phyloP scores from a whole-genome alignment of 371 early-diverging fungal genomes.

The Syncephalastrum racemosum region DNA sequence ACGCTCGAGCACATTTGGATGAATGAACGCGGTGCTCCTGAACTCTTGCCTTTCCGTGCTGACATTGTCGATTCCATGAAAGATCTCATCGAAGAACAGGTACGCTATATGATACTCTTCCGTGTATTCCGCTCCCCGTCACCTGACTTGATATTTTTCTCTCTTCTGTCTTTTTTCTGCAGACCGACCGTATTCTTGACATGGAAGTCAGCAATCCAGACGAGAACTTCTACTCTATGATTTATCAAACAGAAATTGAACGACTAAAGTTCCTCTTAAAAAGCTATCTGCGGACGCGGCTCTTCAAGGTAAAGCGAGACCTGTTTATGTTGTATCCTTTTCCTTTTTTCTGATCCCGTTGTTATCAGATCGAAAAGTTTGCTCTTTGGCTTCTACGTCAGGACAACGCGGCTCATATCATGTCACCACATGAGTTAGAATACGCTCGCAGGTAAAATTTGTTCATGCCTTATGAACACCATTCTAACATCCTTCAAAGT shows the following conservation, averaged over 20 bases:
- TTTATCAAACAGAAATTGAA: conserved; percentile 83
- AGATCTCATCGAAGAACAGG: conserved; percentile 63
- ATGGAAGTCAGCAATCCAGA: conserved; percentile 17
- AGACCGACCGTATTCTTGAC: conserved; percentile 23
- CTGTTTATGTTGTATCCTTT: background rate
- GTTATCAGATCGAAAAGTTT: conserved; percentile 53
- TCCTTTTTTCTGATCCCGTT: background rate
- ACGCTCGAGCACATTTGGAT: conserved; percentile 49
- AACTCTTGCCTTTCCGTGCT: conserved; percentile 65
- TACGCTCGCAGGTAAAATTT: conserved; percentile 50
- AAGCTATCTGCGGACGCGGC: conserved; percentile 71
- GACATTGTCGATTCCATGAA: conserved; percentile 46
- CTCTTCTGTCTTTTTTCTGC: background rate
- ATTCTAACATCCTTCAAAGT: conserved; percentile 6
- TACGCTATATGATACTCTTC: conserved; percentile 7
- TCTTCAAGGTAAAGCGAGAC: conserved; percentile 53
- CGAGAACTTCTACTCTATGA: conserved; percentile 53
- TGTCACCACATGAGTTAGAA: conserved; percentile 48
- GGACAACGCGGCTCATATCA: conserved; percentile 23
- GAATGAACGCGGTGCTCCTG: conserved; percentile 81
- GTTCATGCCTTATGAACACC: background rate
- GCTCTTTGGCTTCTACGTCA: conserved; percentile 41
- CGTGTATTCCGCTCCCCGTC: background rate
- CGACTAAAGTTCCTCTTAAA: conserved; percentile 76
- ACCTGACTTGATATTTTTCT: background rate